These are phyloP conservation scores for Fusarium piperis DNA, from an alignment of 2,329 filamentous ascomycete species.

Conservation along the genomic window DNA sequence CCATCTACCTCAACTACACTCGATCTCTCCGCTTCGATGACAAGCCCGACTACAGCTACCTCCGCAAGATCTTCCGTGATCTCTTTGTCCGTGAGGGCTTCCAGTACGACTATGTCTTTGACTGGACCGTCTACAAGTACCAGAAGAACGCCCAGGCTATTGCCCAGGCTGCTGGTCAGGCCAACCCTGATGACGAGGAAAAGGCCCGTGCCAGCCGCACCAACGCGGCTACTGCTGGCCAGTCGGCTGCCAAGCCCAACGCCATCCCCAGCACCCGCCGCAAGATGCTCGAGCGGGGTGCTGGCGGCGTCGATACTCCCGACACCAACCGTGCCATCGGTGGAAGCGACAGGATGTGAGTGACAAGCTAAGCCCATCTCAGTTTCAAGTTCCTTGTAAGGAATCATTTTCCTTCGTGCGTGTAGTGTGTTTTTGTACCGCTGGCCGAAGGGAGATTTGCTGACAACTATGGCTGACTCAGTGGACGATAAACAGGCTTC, in stretches of 20 bases:
- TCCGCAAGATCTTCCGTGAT: constrained; percentile 99
- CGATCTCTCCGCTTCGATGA: constrained; percentile 98
- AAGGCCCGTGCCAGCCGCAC: constrained; percentile 76
- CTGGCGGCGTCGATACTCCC: constrained; percentile 70
- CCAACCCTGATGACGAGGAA: constrained; percentile 77
- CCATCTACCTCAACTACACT: constrained; percentile 99
- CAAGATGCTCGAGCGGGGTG: constrained; percentile 80
- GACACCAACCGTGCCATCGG: constrained; percentile 80
- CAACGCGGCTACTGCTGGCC: constrained; percentile 71
- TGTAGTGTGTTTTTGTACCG: constrained; percentile 76
- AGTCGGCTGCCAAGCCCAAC: constrained; percentile 74
- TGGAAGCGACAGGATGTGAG: constrained; percentile 96
- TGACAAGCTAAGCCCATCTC: constrained; percentile 64
- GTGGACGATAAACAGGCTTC: constrained; percentile 86
- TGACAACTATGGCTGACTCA: constrained; percentile 83
- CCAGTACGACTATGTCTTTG: constrained; percentile 99
- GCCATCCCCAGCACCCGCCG: constrained; percentile 81
- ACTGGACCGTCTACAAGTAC: constrained; percentile 99
- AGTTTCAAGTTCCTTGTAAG: constrained; percentile 77
- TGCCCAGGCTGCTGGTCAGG: constrained; percentile 78
- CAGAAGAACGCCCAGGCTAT: constrained; percentile 99
- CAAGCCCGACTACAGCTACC: constrained; percentile 99
- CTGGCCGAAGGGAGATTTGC: constrained; percentile 77
- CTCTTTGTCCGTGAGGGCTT: constrained; percentile 98
- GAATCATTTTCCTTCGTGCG: constrained; percentile 82